phyloP scores from a whole-genome alignment of 305 asterid genomes.

The Fraxinus floribunda region DNA sequence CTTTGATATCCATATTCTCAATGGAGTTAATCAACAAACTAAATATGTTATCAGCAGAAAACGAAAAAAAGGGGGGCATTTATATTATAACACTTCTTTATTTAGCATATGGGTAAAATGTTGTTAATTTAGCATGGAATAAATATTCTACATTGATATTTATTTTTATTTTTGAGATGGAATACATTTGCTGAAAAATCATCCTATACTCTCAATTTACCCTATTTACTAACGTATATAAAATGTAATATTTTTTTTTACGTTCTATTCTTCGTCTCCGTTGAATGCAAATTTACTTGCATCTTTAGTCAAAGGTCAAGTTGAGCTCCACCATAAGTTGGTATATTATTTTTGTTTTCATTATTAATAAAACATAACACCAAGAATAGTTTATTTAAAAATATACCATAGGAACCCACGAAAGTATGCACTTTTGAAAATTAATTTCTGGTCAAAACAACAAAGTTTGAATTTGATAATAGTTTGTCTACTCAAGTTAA shows the following conservation, averaged over 20 bases:
- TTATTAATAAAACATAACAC: too few relatives aligned
- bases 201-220: background rate
- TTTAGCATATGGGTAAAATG: background rate
- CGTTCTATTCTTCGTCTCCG: background rate
- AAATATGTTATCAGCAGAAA: background rate
- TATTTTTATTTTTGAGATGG: background rate
- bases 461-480: slow-evolving; percentile 3
- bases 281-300: background rate
- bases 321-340: background rate
- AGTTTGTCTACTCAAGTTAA: background rate
- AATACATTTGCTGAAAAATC: background rate
- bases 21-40: background rate
- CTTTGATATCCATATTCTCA: background rate
- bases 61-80: too few relatives aligned
- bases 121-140: background rate
- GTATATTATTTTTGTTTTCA: background rate
- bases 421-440: slow-evolving; percentile 1
- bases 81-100: background rate
- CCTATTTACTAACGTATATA: background rate
- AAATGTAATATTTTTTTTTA: background rate
- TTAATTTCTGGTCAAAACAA: background rate
- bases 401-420: background rate
- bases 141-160: background rate
- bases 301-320: background rate
- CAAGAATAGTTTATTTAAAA: background rate